Conservation (phyloP, 2,329 filamentous ascomycete species). For the Ciborinia camelliae region DNA sequence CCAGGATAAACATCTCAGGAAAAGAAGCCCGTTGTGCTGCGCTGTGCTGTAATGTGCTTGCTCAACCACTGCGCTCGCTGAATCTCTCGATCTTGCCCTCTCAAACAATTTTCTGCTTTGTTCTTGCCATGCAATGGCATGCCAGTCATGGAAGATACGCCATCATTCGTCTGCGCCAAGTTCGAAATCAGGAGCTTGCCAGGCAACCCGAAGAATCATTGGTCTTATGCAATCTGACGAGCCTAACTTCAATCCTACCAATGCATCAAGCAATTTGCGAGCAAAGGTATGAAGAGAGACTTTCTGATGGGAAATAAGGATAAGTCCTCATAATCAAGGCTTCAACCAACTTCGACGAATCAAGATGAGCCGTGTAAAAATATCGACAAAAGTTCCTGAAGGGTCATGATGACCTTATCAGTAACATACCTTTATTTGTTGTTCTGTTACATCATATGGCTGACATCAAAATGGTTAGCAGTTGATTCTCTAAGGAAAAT, state of each 20-base stretch:
- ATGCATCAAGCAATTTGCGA: slow-evolving; percentile 36
- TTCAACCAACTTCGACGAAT: slow-evolving; percentile 13
- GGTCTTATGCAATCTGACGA: slow-evolving; percentile 49
- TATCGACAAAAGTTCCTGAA: slow-evolving; percentile 68
- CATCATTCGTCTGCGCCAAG: slow-evolving; percentile 38
- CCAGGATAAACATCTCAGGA: not conserved
- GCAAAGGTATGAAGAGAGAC: slow-evolving; percentile 42
- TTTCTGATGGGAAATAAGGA: slow-evolving; percentile 31
- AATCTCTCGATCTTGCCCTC: slow-evolving; percentile 34
- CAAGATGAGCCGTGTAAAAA: slow-evolving; percentile 45
- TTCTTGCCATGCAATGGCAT: slow-evolving; percentile 8
- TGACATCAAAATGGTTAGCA: slow-evolving; percentile 40
- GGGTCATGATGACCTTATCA: slow-evolving; percentile 67
- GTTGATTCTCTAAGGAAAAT: not conserved
- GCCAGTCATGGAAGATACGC: slow-evolving; percentile 21
- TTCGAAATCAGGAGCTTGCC: slow-evolving; percentile 48
- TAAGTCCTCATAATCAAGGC: slow-evolving; percentile 21
- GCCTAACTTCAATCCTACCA: slow-evolving; percentile 54
- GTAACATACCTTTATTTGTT: slow-evolving; percentile 99
- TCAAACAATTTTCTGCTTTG: slow-evolving; percentile 19
- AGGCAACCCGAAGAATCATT: slow-evolving; percentile 47
- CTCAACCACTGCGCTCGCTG: slow-evolving; percentile 53
- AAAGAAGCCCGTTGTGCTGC: slow-evolving; percentile 37
- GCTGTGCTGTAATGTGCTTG: slow-evolving; percentile 25
- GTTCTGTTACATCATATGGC: slow-evolving; percentile 95